A percentile compares a stretch with the other conserved stretches of the same genome.
These are phyloP conservation scores for Orbilia brochopaga DNA, from an alignment of 2,329 filamentous ascomycete genomes.

Conservation along the genomic window DNA sequence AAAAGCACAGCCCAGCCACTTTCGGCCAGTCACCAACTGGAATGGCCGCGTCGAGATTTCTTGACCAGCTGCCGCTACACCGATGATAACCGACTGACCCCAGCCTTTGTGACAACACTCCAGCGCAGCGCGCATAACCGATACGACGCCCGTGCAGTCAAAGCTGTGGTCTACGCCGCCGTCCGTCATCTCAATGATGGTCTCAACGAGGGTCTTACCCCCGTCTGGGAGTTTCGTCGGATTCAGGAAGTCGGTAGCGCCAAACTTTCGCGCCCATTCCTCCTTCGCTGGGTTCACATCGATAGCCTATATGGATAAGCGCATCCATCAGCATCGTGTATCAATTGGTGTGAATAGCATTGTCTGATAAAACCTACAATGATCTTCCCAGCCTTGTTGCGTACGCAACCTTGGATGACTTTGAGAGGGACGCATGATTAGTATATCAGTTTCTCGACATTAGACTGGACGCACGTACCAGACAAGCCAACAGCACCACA, in stretches of 20 bases:
- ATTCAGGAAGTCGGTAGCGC: slow-evolving; percentile 96
- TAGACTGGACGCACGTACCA: slow-evolving; percentile 4
- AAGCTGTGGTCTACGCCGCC: slow-evolving; percentile 99
- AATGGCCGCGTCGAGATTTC: slow-evolving; percentile 95
- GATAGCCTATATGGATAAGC: slow-evolving; percentile 58
- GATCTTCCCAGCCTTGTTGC: slow-evolving; percentile 78
- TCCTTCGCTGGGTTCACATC: slow-evolving; percentile 90
- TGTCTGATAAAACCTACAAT: slow-evolving; percentile 67
- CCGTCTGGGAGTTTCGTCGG: slow-evolving; percentile 60
- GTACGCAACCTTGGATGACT: slow-evolving; percentile 90
- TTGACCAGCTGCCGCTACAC: slow-evolving; percentile 93
- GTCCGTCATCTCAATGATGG: slow-evolving; percentile 96
- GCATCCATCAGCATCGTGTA: slow-evolving; percentile 4
- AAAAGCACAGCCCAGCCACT: slow-evolving; percentile 98
- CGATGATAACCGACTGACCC: slow-evolving; percentile 97
- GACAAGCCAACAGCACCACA: slow-evolving; percentile 94
- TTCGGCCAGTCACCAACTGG: slow-evolving; percentile 95
- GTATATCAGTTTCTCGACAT: neutral
- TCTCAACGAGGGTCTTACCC: slow-evolving; percentile 80
- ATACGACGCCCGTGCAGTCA: slow-evolving; percentile 96
- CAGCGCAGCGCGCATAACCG: slow-evolving; percentile 91
- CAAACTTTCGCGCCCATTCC: slow-evolving; percentile 90
- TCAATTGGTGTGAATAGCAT: slow-evolving; percentile 19
- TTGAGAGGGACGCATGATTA: neutral
- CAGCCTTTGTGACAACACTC: slow-evolving; percentile 99